Percentiles rank a stretch among this genome's conserved stretches.
phyloP scores from a whole-genome alignment of 345 rosid genomes.

The Hevea brasiliensis region DNA sequence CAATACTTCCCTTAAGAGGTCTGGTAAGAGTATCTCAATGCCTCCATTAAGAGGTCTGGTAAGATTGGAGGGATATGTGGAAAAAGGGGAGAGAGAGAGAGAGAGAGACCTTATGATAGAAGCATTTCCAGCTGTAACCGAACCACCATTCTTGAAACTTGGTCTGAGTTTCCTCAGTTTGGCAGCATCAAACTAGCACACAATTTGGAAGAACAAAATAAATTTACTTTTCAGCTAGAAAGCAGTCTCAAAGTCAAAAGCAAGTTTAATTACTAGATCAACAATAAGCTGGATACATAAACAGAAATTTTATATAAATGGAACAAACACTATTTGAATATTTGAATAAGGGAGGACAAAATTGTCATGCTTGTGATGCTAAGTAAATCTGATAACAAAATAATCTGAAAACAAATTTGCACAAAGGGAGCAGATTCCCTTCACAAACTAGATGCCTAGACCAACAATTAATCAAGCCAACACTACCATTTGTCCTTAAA shows the following conservation, averaged over 20 bases:
- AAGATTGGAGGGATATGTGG: no score
- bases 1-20: no score
- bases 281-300: background rate
- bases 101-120: constrained; percentile 32
- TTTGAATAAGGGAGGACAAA: background rate
- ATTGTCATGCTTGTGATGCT: background rate
- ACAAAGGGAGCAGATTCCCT: background rate
- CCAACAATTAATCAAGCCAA: background rate
- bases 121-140: constrained; percentile 39
- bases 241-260: background rate
- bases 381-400: background rate
- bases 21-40: no score
- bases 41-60: no score
- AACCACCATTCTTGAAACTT: constrained; percentile 28
- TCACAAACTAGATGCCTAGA: background rate
- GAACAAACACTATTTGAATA: background rate
- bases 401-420: background rate
- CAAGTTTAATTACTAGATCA: background rate
- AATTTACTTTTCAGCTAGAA: background rate
- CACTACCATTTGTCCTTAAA: background rate
- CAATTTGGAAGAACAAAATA: background rate
- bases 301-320: background rate
- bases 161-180: constrained; percentile 31
- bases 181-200: constrained; percentile 32
- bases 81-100: constrained; percentile 1